These are phyloP conservation scores for Chrysanthemum seticuspe DNA, from an alignment of 129 eudicot species.

Conservation along the genomic window DNA sequence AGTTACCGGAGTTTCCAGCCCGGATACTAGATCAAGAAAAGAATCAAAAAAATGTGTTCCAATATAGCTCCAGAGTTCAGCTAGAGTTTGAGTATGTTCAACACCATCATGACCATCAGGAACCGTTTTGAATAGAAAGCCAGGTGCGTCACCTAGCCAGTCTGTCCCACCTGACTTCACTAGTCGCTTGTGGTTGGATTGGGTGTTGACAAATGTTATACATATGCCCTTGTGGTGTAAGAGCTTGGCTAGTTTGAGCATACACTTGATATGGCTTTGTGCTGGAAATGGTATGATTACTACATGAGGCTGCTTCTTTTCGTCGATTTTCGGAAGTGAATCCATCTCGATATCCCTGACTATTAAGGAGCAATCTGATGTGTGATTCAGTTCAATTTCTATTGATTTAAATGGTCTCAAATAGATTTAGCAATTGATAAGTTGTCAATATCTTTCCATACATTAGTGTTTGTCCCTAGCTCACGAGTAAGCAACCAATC, in stretches of 20 bases:
- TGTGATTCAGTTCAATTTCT: neutral
- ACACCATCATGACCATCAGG: constrained; percentile 32
- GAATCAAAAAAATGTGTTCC: constrained; percentile 28
- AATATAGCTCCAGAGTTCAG: constrained; percentile 20
- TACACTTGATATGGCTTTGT: constrained; percentile 74
- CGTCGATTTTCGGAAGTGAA: neutral
- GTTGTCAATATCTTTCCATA: too few species aligned
- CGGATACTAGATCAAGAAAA: constrained; percentile 28
- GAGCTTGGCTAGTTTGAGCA: constrained; percentile 62
- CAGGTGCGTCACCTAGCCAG: constrained; percentile 7
- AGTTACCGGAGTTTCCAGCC: constrained; percentile 36
- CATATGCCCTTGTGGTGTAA: constrained; percentile 50
- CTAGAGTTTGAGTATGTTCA: constrained; percentile 14
- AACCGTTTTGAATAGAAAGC: constrained; percentile 42
- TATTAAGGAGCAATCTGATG: too few species aligned
- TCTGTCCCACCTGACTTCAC: constrained; percentile 6
- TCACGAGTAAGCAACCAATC: too few species aligned
- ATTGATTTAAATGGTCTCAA: neutral
- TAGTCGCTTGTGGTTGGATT: constrained; percentile 36
- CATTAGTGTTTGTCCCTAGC: too few species aligned
- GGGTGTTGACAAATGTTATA: constrained; percentile 51
- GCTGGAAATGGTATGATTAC: constrained; percentile 61
- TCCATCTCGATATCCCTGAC: constrained; percentile 16
- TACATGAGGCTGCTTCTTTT: constrained; percentile 41
- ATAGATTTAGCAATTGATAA: too few species aligned